These are phyloP conservation scores for Suillus hirtellus DNA, from an alignment of 768 basidiomycete genomes.

Conservation along the genomic window DNA sequence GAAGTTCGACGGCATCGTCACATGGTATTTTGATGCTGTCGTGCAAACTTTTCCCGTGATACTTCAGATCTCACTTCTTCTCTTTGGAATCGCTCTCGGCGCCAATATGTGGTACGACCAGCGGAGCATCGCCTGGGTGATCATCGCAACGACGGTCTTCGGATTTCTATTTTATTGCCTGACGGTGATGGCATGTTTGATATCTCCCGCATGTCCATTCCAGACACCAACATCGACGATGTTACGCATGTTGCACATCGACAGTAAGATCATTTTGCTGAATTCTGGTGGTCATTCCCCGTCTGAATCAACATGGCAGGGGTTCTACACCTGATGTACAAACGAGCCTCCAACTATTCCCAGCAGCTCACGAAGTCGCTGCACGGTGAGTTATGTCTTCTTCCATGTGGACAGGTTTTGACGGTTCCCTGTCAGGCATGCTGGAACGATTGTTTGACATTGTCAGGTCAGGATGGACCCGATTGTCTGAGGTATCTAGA, in stretches of 20 bases:
- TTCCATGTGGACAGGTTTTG: not conserved
- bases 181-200: constrained; percentile 5
- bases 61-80: constrained; percentile 14
- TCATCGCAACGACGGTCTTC: not conserved
- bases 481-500: not conserved
- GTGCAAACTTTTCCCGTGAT: constrained; percentile 13
- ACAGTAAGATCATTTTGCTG: not conserved
- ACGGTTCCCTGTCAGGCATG: not conserved
- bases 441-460: not conserved
- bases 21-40: constrained; percentile 17
- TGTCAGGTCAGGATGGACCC: not conserved
- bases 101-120: constrained; percentile 4
- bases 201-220: constrained; percentile 5
- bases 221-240: constrained; percentile 8
- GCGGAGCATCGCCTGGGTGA: not conserved
- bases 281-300: not conserved
- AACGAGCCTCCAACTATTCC: not conserved
- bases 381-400: not conserved
- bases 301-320: not conserved
- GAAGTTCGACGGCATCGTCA: constrained; percentile 13
- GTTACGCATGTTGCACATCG: not conserved
- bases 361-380: not conserved
- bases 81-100: constrained; percentile 15
- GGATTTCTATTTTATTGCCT: constrained; percentile 2
- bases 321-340: not conserved